phyloP scores from a whole-genome alignment of 805 yeast genomes.

The Candida vartiovaarae region DNA sequence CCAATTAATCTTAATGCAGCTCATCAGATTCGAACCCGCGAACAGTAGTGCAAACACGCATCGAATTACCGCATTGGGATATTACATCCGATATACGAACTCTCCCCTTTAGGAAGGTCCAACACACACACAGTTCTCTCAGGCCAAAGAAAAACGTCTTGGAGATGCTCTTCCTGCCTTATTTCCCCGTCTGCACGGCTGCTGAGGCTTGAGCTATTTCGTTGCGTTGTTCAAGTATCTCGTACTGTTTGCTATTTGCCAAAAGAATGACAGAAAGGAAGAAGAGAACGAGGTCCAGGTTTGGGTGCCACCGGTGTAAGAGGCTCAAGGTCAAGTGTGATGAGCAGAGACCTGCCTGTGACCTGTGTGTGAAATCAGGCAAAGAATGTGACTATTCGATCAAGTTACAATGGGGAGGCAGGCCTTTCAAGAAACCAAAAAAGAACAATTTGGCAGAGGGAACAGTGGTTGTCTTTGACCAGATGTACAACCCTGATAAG shows the following conservation, averaged over 20 bases:
- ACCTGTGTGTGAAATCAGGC: slow-evolving; percentile 42
- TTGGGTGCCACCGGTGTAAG: slow-evolving; percentile 59
- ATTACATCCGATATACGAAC: no score
- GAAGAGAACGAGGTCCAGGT: slow-evolving; percentile 39
- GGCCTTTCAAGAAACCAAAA: slow-evolving; percentile 47
- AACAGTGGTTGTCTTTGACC: slow-evolving; percentile 13
- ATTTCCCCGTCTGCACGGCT: no score
- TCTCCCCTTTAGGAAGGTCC: no score
- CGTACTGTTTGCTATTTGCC: no score
- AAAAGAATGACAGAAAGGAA: background rate
- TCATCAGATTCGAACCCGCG: no score
- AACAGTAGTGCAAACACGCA: no score
- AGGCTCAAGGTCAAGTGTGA: slow-evolving; percentile 61
- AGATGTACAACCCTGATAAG: slow-evolving; percentile 8
- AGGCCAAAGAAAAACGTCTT: no score
- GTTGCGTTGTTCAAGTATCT: no score
- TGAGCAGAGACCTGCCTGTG: slow-evolving; percentile 57
- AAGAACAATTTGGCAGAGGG: slow-evolving; percentile 19
- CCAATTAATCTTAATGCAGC: background rate
- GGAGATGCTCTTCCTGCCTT: no score
- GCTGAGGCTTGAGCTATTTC: no score
- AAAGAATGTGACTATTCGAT: slow-evolving; percentile 56
- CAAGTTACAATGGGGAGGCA: slow-evolving; percentile 67
- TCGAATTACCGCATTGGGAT: no score
- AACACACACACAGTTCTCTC: no score